phyloP scores from a whole-genome alignment of 1,284 basidiomycete genomes.

The Cystobasidium pallidum region DNA sequence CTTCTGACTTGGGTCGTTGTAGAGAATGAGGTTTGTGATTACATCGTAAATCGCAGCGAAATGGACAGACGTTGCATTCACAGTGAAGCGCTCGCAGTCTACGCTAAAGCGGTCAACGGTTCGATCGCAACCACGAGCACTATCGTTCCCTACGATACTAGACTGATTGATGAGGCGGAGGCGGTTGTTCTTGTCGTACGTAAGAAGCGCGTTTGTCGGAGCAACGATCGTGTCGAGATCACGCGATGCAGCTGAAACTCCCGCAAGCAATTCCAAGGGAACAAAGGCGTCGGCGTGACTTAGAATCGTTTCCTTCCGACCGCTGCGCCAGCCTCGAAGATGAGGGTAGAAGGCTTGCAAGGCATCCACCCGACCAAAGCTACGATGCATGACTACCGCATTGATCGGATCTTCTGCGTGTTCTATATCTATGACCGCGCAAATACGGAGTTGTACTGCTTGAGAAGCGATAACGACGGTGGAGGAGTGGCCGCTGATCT shows the following conservation, averaged over 20 bases:
- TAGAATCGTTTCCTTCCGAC: conserved; percentile 57
- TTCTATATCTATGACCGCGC: conserved; percentile 76
- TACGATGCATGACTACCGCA: conserved; percentile 82
- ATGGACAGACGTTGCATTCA: conserved; percentile 83
- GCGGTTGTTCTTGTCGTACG: conserved; percentile 94
- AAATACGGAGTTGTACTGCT: conserved; percentile 78
- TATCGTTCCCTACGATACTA: not conserved
- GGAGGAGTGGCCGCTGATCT: conserved; percentile 63
- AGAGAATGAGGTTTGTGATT: conserved; percentile 82
- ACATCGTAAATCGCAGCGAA: conserved; percentile 87
- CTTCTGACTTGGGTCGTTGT: conserved; percentile 83
- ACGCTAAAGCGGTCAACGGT: conserved; percentile 80
- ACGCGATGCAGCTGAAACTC: conserved; percentile 75
- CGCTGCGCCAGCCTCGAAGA: conserved; percentile 41
- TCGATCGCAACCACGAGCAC: conserved; percentile 53
- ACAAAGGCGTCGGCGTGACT: conserved; percentile 63
- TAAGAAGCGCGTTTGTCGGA: conserved; percentile 81
- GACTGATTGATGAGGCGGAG: conserved; percentile 61
- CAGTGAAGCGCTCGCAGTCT: conserved; percentile 80
- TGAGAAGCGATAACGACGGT: conserved; percentile 79
- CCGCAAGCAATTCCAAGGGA: conserved; percentile 85
- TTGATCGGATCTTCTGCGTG: conserved; percentile 82
- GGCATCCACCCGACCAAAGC: conserved; percentile 73
- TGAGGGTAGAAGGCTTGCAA: conserved; percentile 85
- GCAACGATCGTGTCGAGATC: conserved; percentile 88